Evolutionary conservation across 2,329 filamentous ascomycete genomes (phyloP).

Genomic region (Blastomyces emzantsi): DNA sequence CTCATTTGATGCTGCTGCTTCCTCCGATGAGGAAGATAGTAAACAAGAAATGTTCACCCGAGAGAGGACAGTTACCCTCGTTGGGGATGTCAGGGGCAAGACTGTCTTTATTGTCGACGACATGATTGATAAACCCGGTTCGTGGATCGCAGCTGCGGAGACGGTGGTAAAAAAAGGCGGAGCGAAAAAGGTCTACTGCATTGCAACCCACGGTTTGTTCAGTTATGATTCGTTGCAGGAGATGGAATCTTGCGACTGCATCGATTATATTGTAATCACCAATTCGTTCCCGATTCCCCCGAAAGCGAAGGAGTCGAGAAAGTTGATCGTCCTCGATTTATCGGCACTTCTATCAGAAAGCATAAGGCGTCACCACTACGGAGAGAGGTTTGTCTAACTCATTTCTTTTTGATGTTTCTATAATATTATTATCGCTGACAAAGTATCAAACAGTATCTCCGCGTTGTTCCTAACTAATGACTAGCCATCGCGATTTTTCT

Average conservation of each 20-base stretch:
- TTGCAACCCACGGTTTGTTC: conserved; percentile 93
- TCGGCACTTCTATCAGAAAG: conserved; percentile 83
- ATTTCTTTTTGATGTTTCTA: not conserved
- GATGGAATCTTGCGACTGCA: conserved; percentile 85
- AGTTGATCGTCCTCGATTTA: conserved; percentile 82
- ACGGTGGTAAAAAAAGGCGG: conserved; percentile 88
- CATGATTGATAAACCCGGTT: conserved; percentile 96
- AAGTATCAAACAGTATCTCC: conserved; percentile 34
- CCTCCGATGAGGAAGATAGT: conserved; percentile 81
- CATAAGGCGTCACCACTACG: conserved; percentile 92
- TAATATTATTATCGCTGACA: not conserved
- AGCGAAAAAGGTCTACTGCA: conserved; percentile 92
- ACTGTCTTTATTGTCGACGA: conserved; percentile 95
- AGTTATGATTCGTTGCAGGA: conserved; percentile 82
- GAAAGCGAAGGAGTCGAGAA: conserved; percentile 60
- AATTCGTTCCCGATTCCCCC: conserved; percentile 92
- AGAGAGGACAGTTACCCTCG: conserved; percentile 95
- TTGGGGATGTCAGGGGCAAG: conserved; percentile 81
- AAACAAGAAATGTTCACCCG: conserved; percentile 56
- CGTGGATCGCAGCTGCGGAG: conserved; percentile 96
- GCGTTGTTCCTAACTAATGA: conserved; percentile 57
- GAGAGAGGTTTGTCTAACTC: conserved; percentile 54
- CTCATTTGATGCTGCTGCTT: conserved; percentile 72
- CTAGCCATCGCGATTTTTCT: conserved; percentile 37
- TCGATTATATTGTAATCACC: conserved; percentile 88